Base-by-base conservation (phyloP, 495 filamentous ascomycete species). In the Hypoxylon fragiforme region DNA sequence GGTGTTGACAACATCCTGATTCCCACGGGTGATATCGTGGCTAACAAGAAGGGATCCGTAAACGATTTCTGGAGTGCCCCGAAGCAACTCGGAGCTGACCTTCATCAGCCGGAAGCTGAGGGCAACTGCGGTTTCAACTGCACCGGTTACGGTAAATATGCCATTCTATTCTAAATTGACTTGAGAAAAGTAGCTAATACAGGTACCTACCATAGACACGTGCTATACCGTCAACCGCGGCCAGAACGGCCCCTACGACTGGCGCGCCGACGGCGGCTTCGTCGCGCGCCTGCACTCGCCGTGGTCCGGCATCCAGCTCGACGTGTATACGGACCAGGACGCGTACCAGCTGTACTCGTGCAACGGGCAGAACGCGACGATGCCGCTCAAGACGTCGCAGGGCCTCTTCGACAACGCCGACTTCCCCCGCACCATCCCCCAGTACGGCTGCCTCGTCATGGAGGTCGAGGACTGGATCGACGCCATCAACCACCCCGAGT, bases 321-420 rank as follows among this genome's bases (percentile, higher is more conserved):
- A 90, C 21, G 69, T 92, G 47, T 80, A 79, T 50, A 85, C 84
- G 44, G 87, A 92, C 76, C 86, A 89, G 75, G 82, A 83, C 12
- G 88, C 84, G 7, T 77, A 89, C 62, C 89, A 92, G 74, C 79
- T 92, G 67, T 92, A 91, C 71, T 79, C 77, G 20, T 92, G 89
- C 71, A 81, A 82, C 63, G 80, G 80, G 11, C 85, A 87, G 69
- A 82, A 91, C 68, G 86, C 85, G n/a, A 78, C 78, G 1, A 70
- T 82, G 44, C 67, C 81, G 12, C 70, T 86, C 39, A 86, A 86
- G 73, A 65, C 77, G 53, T 81, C 86, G 39, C 87, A 88, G 57
- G 87, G 88, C 6, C 42, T 76, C 7, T 46, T 54, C 47, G 66
- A 69, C 58, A 60, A 73, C 36, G 19, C 47, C 3, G 54, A 65